Conservation (phyloP, 768 basidiomycete species). For the Phanerodontia chrysosporium region DNA sequence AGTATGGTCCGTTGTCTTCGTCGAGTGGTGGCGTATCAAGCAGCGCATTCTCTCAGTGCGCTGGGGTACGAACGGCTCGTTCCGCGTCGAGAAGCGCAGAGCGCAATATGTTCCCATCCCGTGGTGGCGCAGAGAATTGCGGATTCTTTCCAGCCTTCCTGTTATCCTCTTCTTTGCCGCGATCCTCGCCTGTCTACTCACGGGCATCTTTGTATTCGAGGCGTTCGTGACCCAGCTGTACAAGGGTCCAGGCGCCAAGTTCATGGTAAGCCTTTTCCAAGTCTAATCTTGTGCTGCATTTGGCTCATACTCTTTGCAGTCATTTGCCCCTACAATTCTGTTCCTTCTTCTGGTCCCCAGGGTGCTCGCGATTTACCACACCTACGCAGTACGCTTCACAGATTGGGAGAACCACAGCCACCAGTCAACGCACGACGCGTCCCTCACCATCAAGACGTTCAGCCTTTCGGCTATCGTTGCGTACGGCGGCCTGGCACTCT, state of each 20-base stretch:
- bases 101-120: constrained; percentile 45
- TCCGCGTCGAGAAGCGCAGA: constrained; percentile 70
- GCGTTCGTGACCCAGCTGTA: constrained; percentile 89
- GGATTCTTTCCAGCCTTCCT: constrained; percentile 65
- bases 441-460: constrained; percentile 89
- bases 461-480: constrained; percentile 85
- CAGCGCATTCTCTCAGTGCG: constrained; percentile 80
- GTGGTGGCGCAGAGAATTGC: constrained; percentile 74
- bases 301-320: constrained; percentile 33
- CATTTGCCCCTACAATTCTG: constrained; percentile 77
- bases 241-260: constrained; percentile 76
- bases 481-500: constrained; percentile 85
- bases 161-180: constrained; percentile 71
- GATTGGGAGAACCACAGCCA: constrained; percentile 91
- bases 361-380: constrained; percentile 69
- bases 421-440: constrained; percentile 69
- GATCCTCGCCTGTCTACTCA: constrained; percentile 65
- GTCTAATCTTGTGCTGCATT: not conserved
- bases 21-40: constrained; percentile 89
- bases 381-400: constrained; percentile 64
- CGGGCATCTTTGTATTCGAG: constrained; percentile 81
- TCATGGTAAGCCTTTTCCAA: constrained; percentile 57
- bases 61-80: constrained; percentile 77
- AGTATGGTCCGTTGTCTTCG: constrained; percentile 83
- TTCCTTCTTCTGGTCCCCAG: constrained; percentile 80